Conservation (phyloP, 129 eudicot genomes). For the Logfia minima region DNA sequence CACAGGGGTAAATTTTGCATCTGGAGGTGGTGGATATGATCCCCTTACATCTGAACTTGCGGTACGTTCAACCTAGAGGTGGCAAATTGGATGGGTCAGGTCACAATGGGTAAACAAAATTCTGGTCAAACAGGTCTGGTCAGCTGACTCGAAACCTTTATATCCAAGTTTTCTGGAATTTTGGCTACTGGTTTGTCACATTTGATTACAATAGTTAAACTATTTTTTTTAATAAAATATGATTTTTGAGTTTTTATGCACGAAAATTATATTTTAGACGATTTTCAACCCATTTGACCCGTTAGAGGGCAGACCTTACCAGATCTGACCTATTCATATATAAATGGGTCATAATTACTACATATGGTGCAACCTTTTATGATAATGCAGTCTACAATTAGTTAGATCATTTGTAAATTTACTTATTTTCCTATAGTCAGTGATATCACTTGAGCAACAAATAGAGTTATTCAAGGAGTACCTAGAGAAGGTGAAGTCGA, state of each 20-base stretch:
- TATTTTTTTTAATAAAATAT: no score
- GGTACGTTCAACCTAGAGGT: constrained; percentile 30
- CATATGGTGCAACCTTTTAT: neutral
- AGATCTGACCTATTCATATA: neutral
- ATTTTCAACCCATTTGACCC: neutral
- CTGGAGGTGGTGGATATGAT: constrained; percentile 84
- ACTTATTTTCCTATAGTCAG: constrained; percentile 44
- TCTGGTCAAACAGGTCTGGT: neutral
- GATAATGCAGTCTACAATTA: neutral
- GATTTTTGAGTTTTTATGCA: neutral
- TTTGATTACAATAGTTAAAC: neutral
- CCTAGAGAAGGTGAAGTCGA: constrained; percentile 45
- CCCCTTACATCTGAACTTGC: constrained; percentile 70
- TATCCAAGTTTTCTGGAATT: neutral
- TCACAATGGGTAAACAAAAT: neutral
- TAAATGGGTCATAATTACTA: neutral
- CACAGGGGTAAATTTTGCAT: constrained; percentile 85
- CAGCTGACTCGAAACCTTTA: neutral
- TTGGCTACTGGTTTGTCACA: neutral
- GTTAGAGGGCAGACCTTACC: neutral
- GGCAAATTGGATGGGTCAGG: neutral
- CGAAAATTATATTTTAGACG: neutral
- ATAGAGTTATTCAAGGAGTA: constrained; percentile 64
- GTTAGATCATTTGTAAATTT: neutral
- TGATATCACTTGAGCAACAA: constrained; percentile 61